These are phyloP conservation scores for Nigrospora oryzae DNA, from an alignment of 2,329 filamentous ascomycete genomes.

Conservation along the genomic window DNA sequence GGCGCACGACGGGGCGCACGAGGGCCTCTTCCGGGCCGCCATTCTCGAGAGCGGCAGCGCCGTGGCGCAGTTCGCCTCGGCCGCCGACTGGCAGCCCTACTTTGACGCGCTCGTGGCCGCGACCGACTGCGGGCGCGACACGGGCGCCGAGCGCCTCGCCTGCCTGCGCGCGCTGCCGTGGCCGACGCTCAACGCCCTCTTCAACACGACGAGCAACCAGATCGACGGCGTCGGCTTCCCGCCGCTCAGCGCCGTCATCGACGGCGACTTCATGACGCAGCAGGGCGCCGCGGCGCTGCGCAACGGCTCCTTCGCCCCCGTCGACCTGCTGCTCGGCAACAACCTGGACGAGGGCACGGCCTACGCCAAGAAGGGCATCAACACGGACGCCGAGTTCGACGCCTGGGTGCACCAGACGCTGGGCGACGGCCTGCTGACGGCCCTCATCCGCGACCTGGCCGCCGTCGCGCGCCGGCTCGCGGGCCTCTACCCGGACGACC, in stretches of 20 bases:
- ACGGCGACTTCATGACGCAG: slow-evolving; percentile 30
- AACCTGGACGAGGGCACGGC: slow-evolving; percentile 30
- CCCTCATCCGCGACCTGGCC: background rate
- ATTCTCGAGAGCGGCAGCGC: slow-evolving; percentile 40
- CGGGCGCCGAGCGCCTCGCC: slow-evolving; percentile 6
- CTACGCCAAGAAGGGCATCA: slow-evolving; percentile 44
- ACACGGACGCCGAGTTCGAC: slow-evolving; percentile 44
- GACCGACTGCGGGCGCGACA: slow-evolving; percentile 15
- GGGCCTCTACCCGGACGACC: slow-evolving; percentile 5
- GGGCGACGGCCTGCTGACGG: background rate
- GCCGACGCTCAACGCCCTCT: slow-evolving; percentile 18
- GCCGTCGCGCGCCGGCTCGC: background rate
- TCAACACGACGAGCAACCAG: slow-evolving; percentile 16
- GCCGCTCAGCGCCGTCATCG: slow-evolving; percentile 18
- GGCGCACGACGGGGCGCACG: slow-evolving; percentile 43
- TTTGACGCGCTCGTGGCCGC: slow-evolving; percentile 19
- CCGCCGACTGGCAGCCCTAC: slow-evolving; percentile 9
- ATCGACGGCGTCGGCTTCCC: slow-evolving; percentile 9
- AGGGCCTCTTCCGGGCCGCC: slow-evolving; percentile 42
- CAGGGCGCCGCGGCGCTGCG: slow-evolving; percentile 18
- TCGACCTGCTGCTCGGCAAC: slow-evolving; percentile 23
- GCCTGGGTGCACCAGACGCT: slow-evolving; percentile 18
- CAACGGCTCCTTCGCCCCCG: slow-evolving; percentile 20
- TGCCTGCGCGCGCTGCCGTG: slow-evolving; percentile 23
- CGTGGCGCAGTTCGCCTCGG: slow-evolving; percentile 11